Conservation (phyloP, 768 basidiomycete species). For the Sporobolomyces pararoseus region DNA sequence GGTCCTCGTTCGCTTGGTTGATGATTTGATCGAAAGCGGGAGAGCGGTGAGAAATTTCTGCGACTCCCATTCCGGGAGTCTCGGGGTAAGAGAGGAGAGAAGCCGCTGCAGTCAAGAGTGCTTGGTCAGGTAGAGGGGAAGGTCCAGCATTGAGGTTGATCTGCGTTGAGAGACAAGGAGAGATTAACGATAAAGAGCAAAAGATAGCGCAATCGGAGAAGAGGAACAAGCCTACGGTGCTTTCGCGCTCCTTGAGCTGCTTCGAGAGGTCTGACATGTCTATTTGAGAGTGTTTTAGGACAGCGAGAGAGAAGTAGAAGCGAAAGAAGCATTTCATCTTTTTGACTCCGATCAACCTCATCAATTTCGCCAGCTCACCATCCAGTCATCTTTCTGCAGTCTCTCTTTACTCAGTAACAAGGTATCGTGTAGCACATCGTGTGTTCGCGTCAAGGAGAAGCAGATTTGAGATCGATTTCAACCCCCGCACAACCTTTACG, state of each 20-base stretch:
- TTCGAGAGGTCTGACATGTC: constrained; percentile 24
- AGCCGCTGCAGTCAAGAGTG: constrained; percentile 73
- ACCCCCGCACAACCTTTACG: too few relatives aligned
- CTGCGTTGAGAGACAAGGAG: constrained; percentile 1
- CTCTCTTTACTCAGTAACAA: too few relatives aligned
- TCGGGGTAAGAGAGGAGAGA: constrained; percentile 81
- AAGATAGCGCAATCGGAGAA: not conserved
- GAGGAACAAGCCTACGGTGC: constrained; percentile 4
- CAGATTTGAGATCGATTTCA: too few relatives aligned
- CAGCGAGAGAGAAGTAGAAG: not conserved
- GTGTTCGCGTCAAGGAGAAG: too few relatives aligned
- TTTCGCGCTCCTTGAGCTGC: constrained; percentile 17
- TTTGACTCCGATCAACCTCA: not conserved
- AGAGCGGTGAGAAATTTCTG: constrained; percentile 93
- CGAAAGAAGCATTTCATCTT: not conserved
- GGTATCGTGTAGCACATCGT: too few relatives aligned
- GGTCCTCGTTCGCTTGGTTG: constrained; percentile 60
- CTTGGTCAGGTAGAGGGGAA: constrained; percentile 79
- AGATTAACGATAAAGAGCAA: not conserved
- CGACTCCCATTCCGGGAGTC: constrained; percentile 87
- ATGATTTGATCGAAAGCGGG: constrained; percentile 76
- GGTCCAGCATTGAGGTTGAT: constrained; percentile 95
- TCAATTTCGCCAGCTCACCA: not conserved
- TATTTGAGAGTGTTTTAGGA: not conserved
- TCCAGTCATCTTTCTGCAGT: too few relatives aligned